A percentile compares a stretch with the other conserved stretches of the same genome.
These are phyloP conservation scores for Athelia psychrophila DNA, from an alignment of 1,284 basidiomycete genomes.

Conservation along the genomic window DNA sequence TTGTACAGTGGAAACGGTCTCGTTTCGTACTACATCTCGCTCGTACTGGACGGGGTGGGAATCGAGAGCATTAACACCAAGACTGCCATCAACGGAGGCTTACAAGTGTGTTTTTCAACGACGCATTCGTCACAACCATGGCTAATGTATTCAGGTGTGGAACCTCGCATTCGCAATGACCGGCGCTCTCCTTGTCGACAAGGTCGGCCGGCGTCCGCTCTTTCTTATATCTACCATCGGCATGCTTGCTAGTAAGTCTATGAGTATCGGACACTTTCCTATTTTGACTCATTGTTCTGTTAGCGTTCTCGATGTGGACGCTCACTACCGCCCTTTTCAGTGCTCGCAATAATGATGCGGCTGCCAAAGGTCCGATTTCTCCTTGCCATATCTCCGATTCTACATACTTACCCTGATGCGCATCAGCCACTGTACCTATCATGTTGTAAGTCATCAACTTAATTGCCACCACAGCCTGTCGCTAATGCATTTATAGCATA, in stretches of 20 bases:
- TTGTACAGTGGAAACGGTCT: conserved; percentile 39
- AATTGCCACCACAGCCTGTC: not conserved
- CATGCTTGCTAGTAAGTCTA: conserved; percentile 55
- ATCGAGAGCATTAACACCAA: conserved; percentile 30
- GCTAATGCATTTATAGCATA: not conserved
- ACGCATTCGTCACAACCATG: not conserved
- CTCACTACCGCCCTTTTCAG: conserved; percentile 58
- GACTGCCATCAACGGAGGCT: conserved; percentile 38
- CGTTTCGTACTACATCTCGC: conserved; percentile 39
- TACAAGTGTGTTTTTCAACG: conserved; percentile 14
- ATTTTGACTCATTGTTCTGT: conserved; percentile 1
- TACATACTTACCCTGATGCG: not conserved
- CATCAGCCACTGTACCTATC: conserved; percentile 62
- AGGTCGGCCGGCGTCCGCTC: conserved; percentile 56
- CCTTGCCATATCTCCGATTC: not conserved
- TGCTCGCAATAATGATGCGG: conserved; percentile 38
- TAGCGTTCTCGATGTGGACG: conserved; percentile 59
- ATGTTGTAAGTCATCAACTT: conserved; percentile 44
- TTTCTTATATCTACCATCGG: conserved; percentile 64
- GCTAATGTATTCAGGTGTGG: conserved; percentile 35
- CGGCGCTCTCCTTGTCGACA: conserved; percentile 59
- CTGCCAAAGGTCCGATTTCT: conserved; percentile 47
- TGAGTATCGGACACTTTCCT: not conserved
- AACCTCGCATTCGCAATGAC: conserved; percentile 51
- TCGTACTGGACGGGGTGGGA: conserved; percentile 36